phyloP scores from a whole-genome alignment of 306 rosid species.

The Medicago ruthenica region DNA sequence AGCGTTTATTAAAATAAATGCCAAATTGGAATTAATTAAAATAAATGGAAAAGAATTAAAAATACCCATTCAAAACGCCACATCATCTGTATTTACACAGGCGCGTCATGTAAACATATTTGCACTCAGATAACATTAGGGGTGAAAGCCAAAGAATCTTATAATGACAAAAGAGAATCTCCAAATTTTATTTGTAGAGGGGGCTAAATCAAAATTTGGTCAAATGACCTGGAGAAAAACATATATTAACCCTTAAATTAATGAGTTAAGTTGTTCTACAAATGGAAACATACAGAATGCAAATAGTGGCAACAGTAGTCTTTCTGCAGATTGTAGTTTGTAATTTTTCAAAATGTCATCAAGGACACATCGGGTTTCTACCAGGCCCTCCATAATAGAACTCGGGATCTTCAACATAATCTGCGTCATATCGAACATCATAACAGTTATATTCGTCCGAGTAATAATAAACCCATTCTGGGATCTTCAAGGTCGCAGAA shows the following conservation, averaged over 20 bases:
- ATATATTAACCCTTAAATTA: conserved; percentile 3
- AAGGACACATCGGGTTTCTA: conserved; percentile 57
- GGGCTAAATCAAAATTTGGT: too few relatives aligned
- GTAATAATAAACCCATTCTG: conserved; percentile 43
- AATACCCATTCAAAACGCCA: too few relatives aligned
- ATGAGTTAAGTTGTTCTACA: background rate
- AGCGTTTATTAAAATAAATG: too few relatives aligned
- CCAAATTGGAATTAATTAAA: too few relatives aligned
- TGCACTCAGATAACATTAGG: too few relatives aligned
- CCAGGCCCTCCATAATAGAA: conserved; percentile 80
- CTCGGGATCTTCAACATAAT: conserved; percentile 65
- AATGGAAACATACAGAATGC: background rate
- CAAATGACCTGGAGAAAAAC: too few relatives aligned
- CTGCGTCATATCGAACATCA: conserved; percentile 22
- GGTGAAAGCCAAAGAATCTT: too few relatives aligned
- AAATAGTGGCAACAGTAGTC: background rate
- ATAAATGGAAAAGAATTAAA: too few relatives aligned
- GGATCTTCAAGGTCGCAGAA: conserved; percentile 50
- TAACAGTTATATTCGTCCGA: conserved; percentile 65
- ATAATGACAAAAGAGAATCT: too few relatives aligned
- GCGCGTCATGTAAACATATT: too few relatives aligned
- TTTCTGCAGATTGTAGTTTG: background rate
- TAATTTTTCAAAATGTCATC: conserved; percentile 9
- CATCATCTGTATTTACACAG: too few relatives aligned
- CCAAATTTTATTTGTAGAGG: too few relatives aligned